A percentile compares a stretch with the other conserved stretches of the same genome.
Evolutionary conservation across 148 eudicot genomes (phyloP).

Genomic region (Polygonum maritimum): DNA sequence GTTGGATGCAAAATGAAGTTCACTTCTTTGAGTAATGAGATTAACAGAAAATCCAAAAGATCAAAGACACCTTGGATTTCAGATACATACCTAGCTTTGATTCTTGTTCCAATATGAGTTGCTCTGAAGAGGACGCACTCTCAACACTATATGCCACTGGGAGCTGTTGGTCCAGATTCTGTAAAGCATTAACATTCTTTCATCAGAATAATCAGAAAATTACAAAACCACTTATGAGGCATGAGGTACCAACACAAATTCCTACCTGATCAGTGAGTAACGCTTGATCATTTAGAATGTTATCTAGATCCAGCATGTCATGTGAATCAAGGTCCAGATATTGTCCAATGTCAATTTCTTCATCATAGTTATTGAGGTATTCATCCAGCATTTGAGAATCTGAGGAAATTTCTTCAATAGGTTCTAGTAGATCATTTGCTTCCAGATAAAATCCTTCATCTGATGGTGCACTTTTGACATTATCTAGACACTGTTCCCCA

Average conservation of each 20-base stretch:
- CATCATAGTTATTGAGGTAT: constrained; percentile 35
- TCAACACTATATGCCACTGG: constrained; percentile 18
- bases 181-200: constrained; percentile 14
- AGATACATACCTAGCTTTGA: constrained; percentile 34
- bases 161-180: constrained; percentile 27
- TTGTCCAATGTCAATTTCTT: constrained; percentile 34
- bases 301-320: constrained; percentile 21
- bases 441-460: constrained; percentile 50
- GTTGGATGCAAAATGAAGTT: not conserved
- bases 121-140: constrained; percentile 44
- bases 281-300: constrained; percentile 28
- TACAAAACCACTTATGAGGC: not conserved
- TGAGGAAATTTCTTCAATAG: constrained; percentile 29
- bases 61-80: not conserved
- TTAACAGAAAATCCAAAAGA: not conserved
- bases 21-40: not conserved
- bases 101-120: constrained; percentile 16
- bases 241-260: not conserved
- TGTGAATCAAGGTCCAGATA: constrained; percentile 32
- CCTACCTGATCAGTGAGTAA: constrained; percentile 34
- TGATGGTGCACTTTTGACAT: constrained; percentile 19
- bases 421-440: constrained; percentile 45
- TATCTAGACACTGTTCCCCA: constrained; percentile 39
- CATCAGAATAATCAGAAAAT: not conserved
- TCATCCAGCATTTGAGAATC: constrained; percentile 42